Percentiles rank a stretch among this genome's conserved stretches.
Evolutionary conservation across 495 filamentous ascomycete genomes (phyloP).

Genomic region (Talaromyces proteolyticus): DNA sequence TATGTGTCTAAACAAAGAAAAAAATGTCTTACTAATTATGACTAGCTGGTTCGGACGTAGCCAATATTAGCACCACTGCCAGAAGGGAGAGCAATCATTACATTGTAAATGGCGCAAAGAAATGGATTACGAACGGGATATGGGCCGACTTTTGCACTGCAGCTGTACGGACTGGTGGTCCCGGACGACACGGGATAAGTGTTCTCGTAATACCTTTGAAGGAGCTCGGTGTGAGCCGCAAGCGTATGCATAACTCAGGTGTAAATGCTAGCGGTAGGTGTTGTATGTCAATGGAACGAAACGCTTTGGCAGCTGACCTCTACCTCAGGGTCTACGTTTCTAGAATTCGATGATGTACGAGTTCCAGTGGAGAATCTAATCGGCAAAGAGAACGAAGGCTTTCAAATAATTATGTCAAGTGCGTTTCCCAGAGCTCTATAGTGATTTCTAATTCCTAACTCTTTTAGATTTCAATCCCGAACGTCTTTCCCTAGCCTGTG

Average conservation of each 20-base stretch:
- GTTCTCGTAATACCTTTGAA: conserved; percentile 46
- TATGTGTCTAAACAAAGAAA: background rate
- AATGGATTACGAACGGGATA: conserved; percentile 53
- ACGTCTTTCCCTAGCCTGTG: conserved; percentile 34
- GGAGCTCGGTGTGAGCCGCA: conserved; percentile 45
- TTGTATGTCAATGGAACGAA: conserved; percentile 21
- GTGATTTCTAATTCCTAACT: background rate
- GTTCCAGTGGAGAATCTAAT: conserved; percentile 39
- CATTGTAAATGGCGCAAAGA: conserved; percentile 50
- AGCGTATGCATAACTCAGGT: conserved; percentile 76
- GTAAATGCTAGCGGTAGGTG: conserved; percentile 33
- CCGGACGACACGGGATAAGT: conserved; percentile 40
- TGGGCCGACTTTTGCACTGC: conserved; percentile 51
- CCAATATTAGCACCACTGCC: conserved; percentile 46
- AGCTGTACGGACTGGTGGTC: conserved; percentile 47
- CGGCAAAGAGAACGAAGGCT: conserved; percentile 41
- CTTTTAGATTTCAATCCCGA: conserved; percentile 41
- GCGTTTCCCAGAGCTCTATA: conserved; percentile 1
- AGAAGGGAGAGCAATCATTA: conserved; percentile 38
- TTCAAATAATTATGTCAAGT: conserved; percentile 46
- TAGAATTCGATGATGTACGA: conserved; percentile 40
- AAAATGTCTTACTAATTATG: conserved; percentile 1
- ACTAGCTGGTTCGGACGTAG: conserved; percentile 46
- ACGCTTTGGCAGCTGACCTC: conserved; percentile 10
- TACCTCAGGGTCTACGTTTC: conserved; percentile 36